Base-by-base conservation (phyloP, 179 eudicot species). In the Actinidia polygama region DNA sequence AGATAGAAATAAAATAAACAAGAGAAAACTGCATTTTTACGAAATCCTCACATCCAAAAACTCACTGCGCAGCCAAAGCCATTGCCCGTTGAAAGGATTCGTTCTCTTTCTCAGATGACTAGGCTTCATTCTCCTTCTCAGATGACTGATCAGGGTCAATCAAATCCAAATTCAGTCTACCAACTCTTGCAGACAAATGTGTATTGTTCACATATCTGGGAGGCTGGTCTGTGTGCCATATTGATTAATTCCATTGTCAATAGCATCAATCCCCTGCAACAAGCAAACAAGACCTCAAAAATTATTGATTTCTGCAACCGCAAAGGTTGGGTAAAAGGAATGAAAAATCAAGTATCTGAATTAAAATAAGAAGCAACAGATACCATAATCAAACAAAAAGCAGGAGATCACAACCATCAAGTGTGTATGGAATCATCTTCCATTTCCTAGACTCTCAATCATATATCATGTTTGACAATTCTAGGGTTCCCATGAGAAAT, bases 181-280 rank as follows among this genome's bases (percentile, higher is more conserved):
- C 98, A 76, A 95, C 96, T 84, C 99, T 90, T 71, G 99, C 89
- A 50, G 99, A 91, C 86, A 96, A 88, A 87, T 90, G 90, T 59
- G 99, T 93, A 80, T 90, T 96, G 80, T 91, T 92, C 50, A 89
- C 90, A 78, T 95, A 96, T 91, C 86, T 92, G 57, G 98, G 96
- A 73, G 97, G 93, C 68, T 86, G 86, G 78, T 92, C 92, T 30
- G 95, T 89, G 95, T 89, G 80, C 89, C 90, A 70, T 89, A 96
- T 80, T 92, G 99, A 86, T 92, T 93, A 57, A 96, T 89, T 77
- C 99, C 98, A 61, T 96, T 95, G 85, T 96, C 99, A 82, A 88
- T 73, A 82, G 98, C 99, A 92, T 96, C 99, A 84, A 96, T 85
- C 67, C 98, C 98, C 99, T 96, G 92, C 50, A 66, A 75, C 66